Percentiles rank a stretch among this genome's conserved stretches.
Evolutionary conservation across 2,329 filamentous ascomycete genomes (phyloP).

Genomic region (Botrytis aclada): DNA sequence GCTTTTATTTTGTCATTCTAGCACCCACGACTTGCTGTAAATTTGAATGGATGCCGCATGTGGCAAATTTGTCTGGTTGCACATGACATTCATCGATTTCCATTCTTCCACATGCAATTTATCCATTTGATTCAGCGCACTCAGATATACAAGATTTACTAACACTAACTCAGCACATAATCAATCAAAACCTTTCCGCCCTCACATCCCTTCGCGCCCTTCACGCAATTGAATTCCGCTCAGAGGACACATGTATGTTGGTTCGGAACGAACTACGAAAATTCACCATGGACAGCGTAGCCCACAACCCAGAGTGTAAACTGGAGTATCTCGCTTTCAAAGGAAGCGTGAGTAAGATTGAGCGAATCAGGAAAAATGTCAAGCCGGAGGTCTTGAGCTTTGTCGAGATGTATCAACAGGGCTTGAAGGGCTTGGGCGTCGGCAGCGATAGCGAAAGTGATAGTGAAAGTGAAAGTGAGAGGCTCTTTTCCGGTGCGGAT

Average conservation of each 20-base stretch:
- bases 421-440: background rate
- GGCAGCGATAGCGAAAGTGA: conserved; percentile 5
- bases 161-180: conserved; percentile 47
- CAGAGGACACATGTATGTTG: conserved; percentile 51
- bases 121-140: background rate
- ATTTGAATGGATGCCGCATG: background rate
- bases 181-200: conserved; percentile 53
- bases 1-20: background rate
- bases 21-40: too few relatives aligned
- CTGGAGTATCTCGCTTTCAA: conserved; percentile 58
- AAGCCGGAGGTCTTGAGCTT: conserved; percentile 12
- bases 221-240: conserved; percentile 53
- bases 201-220: conserved; percentile 52
- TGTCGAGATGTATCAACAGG: background rate
- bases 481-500: conserved; percentile 14
- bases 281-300: conserved; percentile 58
- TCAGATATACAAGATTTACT: background rate
- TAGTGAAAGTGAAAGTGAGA: conserved; percentile 37
- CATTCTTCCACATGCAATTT: background rate
- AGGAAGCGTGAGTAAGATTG: conserved; percentile 44
- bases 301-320: conserved; percentile 53
- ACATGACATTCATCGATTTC: background rate
- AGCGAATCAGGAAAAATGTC: conserved; percentile 23
- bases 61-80: background rate
- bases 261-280: conserved; percentile 55